Evolutionary conservation across 2,329 filamentous ascomycete species (phyloP).

Genomic region (Chaetomium globosum): DNA sequence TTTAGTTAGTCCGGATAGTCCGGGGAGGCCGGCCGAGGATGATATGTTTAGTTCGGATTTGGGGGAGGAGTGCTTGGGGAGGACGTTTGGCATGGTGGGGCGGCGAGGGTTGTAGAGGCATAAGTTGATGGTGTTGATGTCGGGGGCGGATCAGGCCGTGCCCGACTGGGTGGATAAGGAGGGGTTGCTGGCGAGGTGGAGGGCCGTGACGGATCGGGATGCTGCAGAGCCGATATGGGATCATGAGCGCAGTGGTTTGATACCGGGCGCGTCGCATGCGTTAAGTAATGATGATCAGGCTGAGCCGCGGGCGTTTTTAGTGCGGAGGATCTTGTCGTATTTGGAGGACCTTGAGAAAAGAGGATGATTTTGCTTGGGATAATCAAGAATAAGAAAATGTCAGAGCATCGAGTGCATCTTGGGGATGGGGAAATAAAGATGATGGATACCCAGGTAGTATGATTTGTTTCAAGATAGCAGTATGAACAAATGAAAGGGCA

Average conservation of each 20-base stretch:
- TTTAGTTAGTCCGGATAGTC: constrained; percentile 52
- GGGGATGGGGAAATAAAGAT: too few relatives aligned
- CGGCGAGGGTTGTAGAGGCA: constrained; percentile 50
- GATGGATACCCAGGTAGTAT: too few relatives aligned
- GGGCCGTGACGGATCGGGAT: constrained; percentile 44
- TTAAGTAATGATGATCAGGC: constrained; percentile 52
- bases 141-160: constrained; percentile 66
- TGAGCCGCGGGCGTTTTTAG: constrained; percentile 40
- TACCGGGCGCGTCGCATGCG: constrained; percentile 53
- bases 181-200: constrained; percentile 61
- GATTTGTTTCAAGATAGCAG: too few relatives aligned
- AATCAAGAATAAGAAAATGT: too few relatives aligned
- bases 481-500: too few relatives aligned
- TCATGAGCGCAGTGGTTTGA: constrained; percentile 49
- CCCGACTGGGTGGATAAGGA: constrained; percentile 62
- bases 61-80: constrained; percentile 54
- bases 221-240: constrained; percentile 48
- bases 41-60: constrained; percentile 84
- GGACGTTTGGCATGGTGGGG: constrained; percentile 65
- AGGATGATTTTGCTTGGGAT: neutral
- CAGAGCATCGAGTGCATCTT: too few relatives aligned
- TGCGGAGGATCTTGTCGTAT: constrained; percentile 30
- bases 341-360: constrained; percentile 19
- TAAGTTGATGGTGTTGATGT: constrained; percentile 64
- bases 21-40: constrained; percentile 64